Percentiles rank a stretch among this genome's conserved stretches.
Evolutionary conservation across 331 rosid genomes (phyloP).

Genomic region (Saraca asoca): DNA sequence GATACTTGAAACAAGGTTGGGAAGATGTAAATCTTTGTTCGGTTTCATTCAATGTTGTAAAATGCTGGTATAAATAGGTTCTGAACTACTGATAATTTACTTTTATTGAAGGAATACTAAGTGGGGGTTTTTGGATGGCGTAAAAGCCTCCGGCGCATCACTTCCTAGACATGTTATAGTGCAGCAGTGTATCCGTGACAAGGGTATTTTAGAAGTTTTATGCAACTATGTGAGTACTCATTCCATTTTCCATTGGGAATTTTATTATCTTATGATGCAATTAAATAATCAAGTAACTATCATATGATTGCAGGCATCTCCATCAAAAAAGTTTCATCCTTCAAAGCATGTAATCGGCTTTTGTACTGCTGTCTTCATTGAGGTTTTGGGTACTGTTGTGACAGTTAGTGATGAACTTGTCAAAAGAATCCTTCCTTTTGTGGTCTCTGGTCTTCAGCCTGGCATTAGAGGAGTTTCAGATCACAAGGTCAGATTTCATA

Average conservation of each 20-base stretch:
- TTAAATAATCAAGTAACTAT: conserved; percentile 17
- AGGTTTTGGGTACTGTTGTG: conserved; percentile 71
- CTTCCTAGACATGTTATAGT: conserved; percentile 84
- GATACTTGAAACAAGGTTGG: conserved; percentile 69
- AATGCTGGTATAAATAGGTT: conserved; percentile 27
- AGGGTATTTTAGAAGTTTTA: conserved; percentile 66
- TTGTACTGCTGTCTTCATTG: conserved; percentile 84
- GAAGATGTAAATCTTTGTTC: conserved; percentile 18
- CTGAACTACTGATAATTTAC: conserved; percentile 32
- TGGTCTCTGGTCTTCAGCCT: conserved; percentile 69
- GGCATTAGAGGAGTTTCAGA: conserved; percentile 56
- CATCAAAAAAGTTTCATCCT: conserved; percentile 40
- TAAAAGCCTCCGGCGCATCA: conserved; percentile 77
- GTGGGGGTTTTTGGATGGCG: conserved; percentile 87
- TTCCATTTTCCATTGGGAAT: conserved; percentile 26
- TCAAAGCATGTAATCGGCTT: conserved; percentile 64
- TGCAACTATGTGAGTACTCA: conserved; percentile 77
- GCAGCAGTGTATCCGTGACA: conserved; percentile 81
- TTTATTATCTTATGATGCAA: conserved; percentile 9
- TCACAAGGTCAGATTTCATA: conserved; percentile 67
- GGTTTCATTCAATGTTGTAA: conserved; percentile 9
- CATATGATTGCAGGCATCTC: conserved; percentile 60
- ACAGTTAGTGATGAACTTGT: conserved; percentile 61
- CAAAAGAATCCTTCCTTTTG: conserved; percentile 73
- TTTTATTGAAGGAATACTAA: conserved; percentile 58